Conservation (phyloP, 1,139 yeast genomes). For the Sugiyamaella pinicola region DNA sequence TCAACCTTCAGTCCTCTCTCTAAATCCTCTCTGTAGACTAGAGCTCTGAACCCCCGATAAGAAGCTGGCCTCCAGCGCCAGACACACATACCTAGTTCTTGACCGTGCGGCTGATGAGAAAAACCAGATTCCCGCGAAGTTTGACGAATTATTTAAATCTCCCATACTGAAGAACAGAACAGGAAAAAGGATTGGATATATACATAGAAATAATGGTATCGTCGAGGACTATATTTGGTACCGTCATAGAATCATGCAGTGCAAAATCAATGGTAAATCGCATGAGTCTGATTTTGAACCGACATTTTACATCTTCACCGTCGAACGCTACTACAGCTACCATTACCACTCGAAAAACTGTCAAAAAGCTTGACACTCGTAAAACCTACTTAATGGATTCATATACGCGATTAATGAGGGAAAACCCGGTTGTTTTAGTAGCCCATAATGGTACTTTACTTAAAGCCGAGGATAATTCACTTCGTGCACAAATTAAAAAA, state of each 20-base stretch:
- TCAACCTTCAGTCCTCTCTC: too few relatives aligned
- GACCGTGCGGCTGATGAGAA: conserved; percentile 11
- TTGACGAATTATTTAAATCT: conserved; percentile 1
- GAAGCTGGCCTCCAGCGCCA: too few relatives aligned
- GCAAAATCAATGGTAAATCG: not conserved
- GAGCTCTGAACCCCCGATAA: too few relatives aligned
- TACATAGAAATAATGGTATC: not conserved
- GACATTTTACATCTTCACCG: conserved; percentile 2
- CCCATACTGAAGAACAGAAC: not conserved
- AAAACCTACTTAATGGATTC: conserved; percentile 83
- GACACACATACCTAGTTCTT: not conserved
- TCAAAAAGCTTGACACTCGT: conserved; percentile 45
- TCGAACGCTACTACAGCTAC: not conserved
- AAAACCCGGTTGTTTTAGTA: conserved; percentile 68
- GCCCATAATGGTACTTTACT: conserved; percentile 82
- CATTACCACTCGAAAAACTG: conserved; percentile 9
- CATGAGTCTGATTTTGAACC: not conserved
- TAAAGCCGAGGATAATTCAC: conserved; percentile 63
- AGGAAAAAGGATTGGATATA: not conserved
- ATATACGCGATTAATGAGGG: conserved; percentile 70
- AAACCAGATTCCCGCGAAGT: conserved; percentile 11
- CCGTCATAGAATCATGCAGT: not conserved
- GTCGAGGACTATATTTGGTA: not conserved
- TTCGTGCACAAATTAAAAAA: conserved; percentile 62
- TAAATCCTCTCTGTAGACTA: too few relatives aligned